These are phyloP conservation scores for Myriosclerotinia duriaeana DNA, from an alignment of 2,329 filamentous ascomycete species.

Conservation along the genomic window DNA sequence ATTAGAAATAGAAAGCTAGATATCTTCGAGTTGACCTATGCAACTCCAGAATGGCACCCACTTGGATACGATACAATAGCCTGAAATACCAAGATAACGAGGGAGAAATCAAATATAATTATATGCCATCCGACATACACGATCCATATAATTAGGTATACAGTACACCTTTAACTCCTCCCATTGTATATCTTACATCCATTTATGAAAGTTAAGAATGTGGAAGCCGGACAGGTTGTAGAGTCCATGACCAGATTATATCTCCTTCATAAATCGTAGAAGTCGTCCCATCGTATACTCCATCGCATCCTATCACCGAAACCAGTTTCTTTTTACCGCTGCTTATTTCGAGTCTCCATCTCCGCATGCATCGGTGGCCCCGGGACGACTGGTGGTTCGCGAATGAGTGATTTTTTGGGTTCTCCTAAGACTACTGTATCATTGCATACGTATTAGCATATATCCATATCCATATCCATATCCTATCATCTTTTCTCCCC, in stretches of 20 bases:
- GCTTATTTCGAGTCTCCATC: slow-evolving; percentile 1
- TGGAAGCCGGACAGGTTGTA: too few species aligned
- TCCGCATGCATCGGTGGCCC: slow-evolving; percentile 6
- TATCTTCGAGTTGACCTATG: not conserved
- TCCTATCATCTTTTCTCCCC: not conserved
- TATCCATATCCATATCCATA: not conserved
- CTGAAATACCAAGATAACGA: not conserved
- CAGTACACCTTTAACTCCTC: too few species aligned
- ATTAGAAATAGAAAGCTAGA: not conserved
- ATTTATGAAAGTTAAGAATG: too few species aligned
- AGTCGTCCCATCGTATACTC: not conserved
- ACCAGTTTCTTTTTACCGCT: too few species aligned
- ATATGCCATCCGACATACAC: not conserved
- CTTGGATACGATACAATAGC: not conserved
- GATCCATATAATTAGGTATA: not conserved
- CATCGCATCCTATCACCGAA: not conserved
- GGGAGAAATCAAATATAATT: slow-evolving; percentile 5
- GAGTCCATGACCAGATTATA: not conserved
- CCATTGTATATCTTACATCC: not conserved
- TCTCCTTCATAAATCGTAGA: not conserved
- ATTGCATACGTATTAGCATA: slow-evolving; percentile 4
- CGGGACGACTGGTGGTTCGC: slow-evolving; percentile 1
- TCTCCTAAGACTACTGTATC: slow-evolving; percentile 18
- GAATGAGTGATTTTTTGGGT: slow-evolving; percentile 15
- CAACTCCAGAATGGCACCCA: not conserved